Conservation (phyloP, 2,329 filamentous ascomycete genomes). For the Myriosclerotinia scirpicola region DNA sequence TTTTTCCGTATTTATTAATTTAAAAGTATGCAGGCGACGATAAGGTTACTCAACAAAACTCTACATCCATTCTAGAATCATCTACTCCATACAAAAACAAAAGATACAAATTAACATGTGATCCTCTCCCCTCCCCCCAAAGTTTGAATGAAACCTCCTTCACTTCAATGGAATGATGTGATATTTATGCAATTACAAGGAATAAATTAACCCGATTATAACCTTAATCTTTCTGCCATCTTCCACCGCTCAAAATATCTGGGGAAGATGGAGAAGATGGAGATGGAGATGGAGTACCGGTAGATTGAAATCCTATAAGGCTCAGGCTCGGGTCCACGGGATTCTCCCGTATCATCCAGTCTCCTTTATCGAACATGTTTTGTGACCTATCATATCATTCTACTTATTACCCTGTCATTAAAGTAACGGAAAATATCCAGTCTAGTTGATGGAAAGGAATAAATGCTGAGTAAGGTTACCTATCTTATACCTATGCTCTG, state of each 20-base stretch:
- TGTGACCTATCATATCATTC: neutral
- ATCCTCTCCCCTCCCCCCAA: neutral
- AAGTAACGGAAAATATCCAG: constrained; percentile 5
- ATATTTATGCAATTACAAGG: constrained; percentile 8
- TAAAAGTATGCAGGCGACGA: neutral
- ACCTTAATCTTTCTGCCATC: neutral
- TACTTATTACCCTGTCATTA: too few relatives aligned
- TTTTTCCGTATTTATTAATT: neutral
- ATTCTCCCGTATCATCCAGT: neutral
- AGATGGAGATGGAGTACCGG: too few relatives aligned
- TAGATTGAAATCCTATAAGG: neutral
- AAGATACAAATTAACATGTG: constrained; percentile 12
- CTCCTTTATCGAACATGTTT: neutral
- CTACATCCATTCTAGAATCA: neutral
- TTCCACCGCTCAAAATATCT: neutral
- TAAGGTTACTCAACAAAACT: constrained; percentile 2
- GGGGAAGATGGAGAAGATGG: neutral
- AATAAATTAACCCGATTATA: neutral
- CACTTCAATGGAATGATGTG: neutral
- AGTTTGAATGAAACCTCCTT: neutral
- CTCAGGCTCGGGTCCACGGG: neutral
- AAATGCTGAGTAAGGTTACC: neutral
- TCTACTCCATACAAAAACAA: too few relatives aligned
- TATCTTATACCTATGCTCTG: too few relatives aligned
- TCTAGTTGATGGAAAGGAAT: neutral